phyloP scores from a whole-genome alignment of 441 rosid genomes.

The Lepidium campestre region DNA sequence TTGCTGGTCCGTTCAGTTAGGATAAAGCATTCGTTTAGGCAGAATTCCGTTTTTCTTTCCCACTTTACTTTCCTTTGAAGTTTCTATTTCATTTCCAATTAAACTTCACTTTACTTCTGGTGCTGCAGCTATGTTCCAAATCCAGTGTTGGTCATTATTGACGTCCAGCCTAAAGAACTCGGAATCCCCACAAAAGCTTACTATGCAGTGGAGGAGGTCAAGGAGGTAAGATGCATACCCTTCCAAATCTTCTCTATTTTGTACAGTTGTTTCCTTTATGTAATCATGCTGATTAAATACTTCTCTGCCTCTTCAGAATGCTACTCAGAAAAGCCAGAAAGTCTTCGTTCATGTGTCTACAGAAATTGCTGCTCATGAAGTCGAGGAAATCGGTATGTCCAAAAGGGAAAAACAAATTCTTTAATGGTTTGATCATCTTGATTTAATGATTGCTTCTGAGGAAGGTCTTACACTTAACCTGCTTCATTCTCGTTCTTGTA shows the following conservation, averaged over 20 bases:
- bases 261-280: background rate
- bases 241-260: background rate
- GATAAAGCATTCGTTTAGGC: background rate
- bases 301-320: slow-evolving; percentile 47
- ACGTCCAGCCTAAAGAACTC: slow-evolving; percentile 62
- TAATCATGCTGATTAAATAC: background rate
- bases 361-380: slow-evolving; percentile 70
- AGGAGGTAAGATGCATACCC: slow-evolving; percentile 40
- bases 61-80: background rate
- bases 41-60: background rate
- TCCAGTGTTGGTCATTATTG: slow-evolving; percentile 59
- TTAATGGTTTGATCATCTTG: background rate
- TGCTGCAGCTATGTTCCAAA: slow-evolving; percentile 50
- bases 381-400: slow-evolving; percentile 64
- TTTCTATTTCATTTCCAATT: background rate
- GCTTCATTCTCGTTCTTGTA: background rate
- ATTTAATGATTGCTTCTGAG: background rate
- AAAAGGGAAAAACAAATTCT: background rate
- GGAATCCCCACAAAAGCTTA: slow-evolving; percentile 67
- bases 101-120: slow-evolving; percentile 3
- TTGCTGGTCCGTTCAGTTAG: background rate
- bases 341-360: slow-evolving; percentile 85
- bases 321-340: slow-evolving; percentile 91
- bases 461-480: background rate
- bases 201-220: slow-evolving; percentile 60